These are phyloP conservation scores for Paraphoma sp. DNA, from an alignment of 2,329 filamentous ascomycete genomes.

Conservation along the genomic window DNA sequence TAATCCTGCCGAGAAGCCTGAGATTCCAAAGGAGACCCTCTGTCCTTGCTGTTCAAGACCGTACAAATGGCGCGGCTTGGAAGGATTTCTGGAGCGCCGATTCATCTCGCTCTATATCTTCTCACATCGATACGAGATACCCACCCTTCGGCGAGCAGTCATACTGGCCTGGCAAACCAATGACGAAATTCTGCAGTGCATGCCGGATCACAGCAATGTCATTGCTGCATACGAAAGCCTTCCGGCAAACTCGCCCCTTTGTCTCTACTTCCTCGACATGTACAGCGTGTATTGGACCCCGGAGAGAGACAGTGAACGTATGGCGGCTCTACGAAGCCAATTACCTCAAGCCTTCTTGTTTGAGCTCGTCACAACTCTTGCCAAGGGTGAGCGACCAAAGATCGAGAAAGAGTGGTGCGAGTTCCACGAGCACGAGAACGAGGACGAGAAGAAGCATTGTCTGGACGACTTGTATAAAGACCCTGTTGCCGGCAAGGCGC, in stretches of 20 bases:
- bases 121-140: slow-evolving; percentile 41
- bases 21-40: slow-evolving; percentile 43
- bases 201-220: slow-evolving; percentile 47
- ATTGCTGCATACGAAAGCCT: slow-evolving; percentile 42
- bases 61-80: slow-evolving; percentile 46
- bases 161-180: slow-evolving; percentile 45
- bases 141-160: slow-evolving; percentile 38
- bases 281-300: slow-evolving; percentile 47
- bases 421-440: slow-evolving; percentile 44
- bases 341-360: slow-evolving; percentile 44
- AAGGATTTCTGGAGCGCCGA: slow-evolving; percentile 45
- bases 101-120: slow-evolving; percentile 46
- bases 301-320: slow-evolving; percentile 40
- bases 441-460: slow-evolving; percentile 41
- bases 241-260: slow-evolving; percentile 37
- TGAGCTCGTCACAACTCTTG: slow-evolving; percentile 41
- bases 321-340: slow-evolving; percentile 37
- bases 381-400: slow-evolving; percentile 42
- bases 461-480: slow-evolving; percentile 41
- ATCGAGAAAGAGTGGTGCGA: slow-evolving; percentile 47
- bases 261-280: slow-evolving; percentile 46
- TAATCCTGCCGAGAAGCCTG: slow-evolving; percentile 40
- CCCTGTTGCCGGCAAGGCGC: slow-evolving; percentile 35
- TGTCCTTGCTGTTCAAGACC: slow-evolving; percentile 45
- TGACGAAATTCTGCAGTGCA: slow-evolving; percentile 44